These are phyloP conservation scores for Isabelozyma pseudorhagii DNA, from an alignment of 805 yeast species.

Conservation along the genomic window DNA sequence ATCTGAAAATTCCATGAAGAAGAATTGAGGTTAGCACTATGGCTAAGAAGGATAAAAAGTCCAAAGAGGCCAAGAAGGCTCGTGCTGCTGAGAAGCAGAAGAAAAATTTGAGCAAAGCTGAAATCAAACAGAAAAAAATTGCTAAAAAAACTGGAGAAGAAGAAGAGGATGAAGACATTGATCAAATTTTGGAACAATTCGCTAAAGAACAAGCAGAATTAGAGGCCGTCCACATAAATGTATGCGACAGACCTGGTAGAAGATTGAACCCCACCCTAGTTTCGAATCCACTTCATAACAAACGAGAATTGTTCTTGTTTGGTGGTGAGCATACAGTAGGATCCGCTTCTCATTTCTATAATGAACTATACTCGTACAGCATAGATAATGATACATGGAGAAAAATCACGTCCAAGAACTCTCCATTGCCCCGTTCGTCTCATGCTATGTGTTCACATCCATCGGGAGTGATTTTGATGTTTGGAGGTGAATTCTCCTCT, in stretches of 20 bases:
- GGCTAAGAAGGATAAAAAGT: conserved; percentile 87
- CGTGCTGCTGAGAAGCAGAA: conserved; percentile 78
- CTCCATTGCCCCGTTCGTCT: conserved; percentile 91
- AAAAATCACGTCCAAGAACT: conserved; percentile 69
- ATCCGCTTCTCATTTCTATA: conserved; percentile 64
- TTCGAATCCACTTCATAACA: conserved; percentile 71
- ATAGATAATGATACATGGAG: conserved; percentile 83
- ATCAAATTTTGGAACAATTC: conserved; percentile 72
- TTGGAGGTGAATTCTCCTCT: conserved; percentile 96
- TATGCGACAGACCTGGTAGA: conserved; percentile 57
- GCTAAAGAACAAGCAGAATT: conserved; percentile 79
- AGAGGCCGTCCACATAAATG: conserved; percentile 63
- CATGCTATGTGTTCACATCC: conserved; percentile 95
- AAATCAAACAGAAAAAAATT: conserved; percentile 66
- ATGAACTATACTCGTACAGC: conserved; percentile 72
- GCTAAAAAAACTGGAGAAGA: conserved; percentile 74
- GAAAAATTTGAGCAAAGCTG: conserved; percentile 74
- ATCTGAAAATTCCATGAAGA: neutral
- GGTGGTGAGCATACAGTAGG: conserved; percentile 79
- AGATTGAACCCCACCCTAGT: conserved; percentile 75
- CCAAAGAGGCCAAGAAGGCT: conserved; percentile 89
- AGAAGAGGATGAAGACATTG: conserved; percentile 87
- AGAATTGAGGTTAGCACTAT: conserved; percentile 33
- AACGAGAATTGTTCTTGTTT: conserved; percentile 74
- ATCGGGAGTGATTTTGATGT: conserved; percentile 77